phyloP scores from a whole-genome alignment of 1,139 yeast species.

The Lodderomyces jiufengensis region DNA sequence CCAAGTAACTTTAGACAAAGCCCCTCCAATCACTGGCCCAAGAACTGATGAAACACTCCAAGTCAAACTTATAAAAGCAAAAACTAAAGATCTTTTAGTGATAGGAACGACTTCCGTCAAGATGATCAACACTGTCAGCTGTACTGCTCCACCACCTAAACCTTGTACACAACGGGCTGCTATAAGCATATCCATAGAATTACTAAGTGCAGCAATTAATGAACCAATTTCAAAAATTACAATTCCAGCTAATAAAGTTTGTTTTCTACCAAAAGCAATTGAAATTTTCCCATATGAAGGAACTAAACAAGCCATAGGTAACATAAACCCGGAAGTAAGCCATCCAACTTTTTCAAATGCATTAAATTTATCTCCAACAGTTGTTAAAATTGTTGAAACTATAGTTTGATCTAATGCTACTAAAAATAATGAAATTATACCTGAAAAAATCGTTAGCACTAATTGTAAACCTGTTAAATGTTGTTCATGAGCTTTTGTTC shows the following conservation, averaged over 20 bases:
- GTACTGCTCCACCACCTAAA: conserved; percentile 69
- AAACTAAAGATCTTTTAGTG: conserved; percentile 50
- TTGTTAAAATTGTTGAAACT: conserved; percentile 53
- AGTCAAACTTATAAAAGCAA: conserved; percentile 47
- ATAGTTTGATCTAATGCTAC: conserved; percentile 70
- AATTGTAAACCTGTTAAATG: conserved; percentile 43
- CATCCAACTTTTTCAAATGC: conserved; percentile 57
- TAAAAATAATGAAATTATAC: conserved; percentile 50
- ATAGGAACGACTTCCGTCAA: conserved; percentile 61
- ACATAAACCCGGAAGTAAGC: conserved; percentile 57
- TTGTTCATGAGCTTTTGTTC: conserved; percentile 48
- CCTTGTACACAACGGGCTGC: conserved; percentile 74
- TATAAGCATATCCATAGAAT: conserved; percentile 56
- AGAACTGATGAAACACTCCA: conserved; percentile 49
- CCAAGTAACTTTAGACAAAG: conserved; percentile 64
- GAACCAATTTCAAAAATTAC: conserved; percentile 62
- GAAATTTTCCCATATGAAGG: conserved; percentile 62
- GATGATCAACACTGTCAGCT: conserved; percentile 55
- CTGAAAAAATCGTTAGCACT: conserved; percentile 39
- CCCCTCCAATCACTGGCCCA: conserved; percentile 72
- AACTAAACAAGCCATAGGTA: conserved; percentile 57
- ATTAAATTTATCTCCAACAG: conserved; percentile 52
- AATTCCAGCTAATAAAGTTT: conserved; percentile 46
- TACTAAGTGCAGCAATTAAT: conserved; percentile 54
- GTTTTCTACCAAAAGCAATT: conserved; percentile 59